Percentiles rank a stretch among this genome's conserved stretches.
Conservation (phyloP, 768 basidiomycete species). For the Suillus luteus region DNA sequence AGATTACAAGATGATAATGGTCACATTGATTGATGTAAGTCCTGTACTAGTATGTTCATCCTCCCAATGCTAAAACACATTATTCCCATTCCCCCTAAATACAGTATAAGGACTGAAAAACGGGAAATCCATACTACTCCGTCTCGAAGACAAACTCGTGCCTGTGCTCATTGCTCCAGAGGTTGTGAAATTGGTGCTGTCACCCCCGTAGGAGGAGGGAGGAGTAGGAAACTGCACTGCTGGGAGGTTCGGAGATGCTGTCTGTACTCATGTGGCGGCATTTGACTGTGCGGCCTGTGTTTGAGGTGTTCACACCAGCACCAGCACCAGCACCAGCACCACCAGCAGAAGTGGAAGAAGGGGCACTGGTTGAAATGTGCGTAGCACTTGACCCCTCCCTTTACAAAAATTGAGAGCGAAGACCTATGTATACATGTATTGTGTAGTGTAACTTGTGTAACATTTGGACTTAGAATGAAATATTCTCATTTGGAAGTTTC, state of each 20-base stretch:
- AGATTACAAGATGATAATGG: no score
- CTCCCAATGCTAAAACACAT: conserved; percentile 62
- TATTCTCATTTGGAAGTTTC: no score
- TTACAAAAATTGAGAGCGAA: no score
- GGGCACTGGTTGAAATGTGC: conserved; percentile 6
- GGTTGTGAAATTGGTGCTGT: conserved; percentile 40
- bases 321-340: no score
- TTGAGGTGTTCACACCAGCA: neutral
- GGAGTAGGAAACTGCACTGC: conserved; percentile 63
- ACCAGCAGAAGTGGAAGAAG: no score
- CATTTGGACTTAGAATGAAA: no score
- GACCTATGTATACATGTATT: no score
- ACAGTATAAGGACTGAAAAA: conserved; percentile 59
- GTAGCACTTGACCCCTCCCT: no score
- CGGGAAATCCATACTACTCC: conserved; percentile 65
- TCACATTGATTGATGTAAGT: no score
- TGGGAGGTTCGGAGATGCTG: conserved; percentile 52
- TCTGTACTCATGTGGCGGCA: conserved; percentile 71
- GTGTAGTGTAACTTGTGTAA: no score
- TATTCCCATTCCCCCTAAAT: conserved; percentile 56
- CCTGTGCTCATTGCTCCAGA: conserved; percentile 54
- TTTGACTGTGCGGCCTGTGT: conserved; percentile 49
- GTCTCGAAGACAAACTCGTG: conserved; percentile 53
- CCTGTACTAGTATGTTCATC: no score
- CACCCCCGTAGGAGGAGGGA: conserved; percentile 58